Percentiles rank a stretch among this genome's conserved stretches.
Conservation (phyloP, 1,139 yeast genomes). For the Diutina neorugosa region DNA sequence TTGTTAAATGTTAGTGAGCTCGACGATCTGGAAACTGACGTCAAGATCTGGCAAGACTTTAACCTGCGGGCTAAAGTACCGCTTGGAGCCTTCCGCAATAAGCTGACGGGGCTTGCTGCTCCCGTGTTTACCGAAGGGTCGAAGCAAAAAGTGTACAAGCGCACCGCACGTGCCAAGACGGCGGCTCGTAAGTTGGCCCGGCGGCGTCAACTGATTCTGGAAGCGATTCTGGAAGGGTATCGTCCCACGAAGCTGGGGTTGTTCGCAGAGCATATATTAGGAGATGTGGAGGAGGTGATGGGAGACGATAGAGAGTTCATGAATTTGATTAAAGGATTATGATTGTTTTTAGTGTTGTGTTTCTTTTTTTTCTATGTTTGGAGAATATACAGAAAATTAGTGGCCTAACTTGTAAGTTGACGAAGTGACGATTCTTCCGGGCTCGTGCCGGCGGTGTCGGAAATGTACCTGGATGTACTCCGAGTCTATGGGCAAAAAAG, state of each 20-base stretch:
- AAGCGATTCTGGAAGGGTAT: conserved; percentile 65
- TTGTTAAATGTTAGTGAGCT: conserved; percentile 78
- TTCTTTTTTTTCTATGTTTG: not conserved
- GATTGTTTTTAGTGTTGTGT: not conserved
- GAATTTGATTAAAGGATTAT: conserved; percentile 34
- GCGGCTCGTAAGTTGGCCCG: conserved; percentile 17
- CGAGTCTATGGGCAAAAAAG: not conserved
- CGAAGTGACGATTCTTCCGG: no score
- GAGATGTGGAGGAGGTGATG: conserved; percentile 54
- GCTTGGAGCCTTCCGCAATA: conserved; percentile 79
- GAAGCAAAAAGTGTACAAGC: conserved; percentile 8
- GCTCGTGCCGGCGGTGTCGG: not conserved
- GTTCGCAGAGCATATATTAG: conserved; percentile 59
- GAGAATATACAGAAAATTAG: not conserved
- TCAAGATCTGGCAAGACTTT: conserved; percentile 40
- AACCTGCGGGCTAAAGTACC: conserved; percentile 52
- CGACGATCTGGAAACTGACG: conserved; percentile 57
- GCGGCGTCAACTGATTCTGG: conserved; percentile 53
- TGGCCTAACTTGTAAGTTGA: not conserved
- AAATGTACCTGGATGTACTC: not conserved
- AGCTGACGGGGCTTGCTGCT: conserved; percentile 27
- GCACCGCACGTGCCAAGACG: not conserved
- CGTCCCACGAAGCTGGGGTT: conserved; percentile 65
- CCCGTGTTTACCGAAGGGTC: conserved; percentile 9
- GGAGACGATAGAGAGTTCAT: conserved; percentile 35